phyloP scores from a whole-genome alignment of 2,329 filamentous ascomycete genomes.

The Cytospora chrysosperma region DNA sequence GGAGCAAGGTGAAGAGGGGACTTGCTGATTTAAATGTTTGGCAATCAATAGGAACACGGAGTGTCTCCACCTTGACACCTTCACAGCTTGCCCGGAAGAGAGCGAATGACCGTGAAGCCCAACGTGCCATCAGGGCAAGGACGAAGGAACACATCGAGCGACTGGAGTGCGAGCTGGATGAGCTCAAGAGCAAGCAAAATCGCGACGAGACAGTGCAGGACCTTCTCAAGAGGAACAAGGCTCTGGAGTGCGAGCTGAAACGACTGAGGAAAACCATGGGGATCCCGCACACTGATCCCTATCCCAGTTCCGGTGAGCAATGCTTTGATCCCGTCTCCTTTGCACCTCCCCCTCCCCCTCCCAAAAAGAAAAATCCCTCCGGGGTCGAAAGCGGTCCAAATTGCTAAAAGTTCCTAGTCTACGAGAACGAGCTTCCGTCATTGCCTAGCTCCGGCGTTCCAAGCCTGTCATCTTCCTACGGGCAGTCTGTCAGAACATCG shows the following conservation, averaged over 20 bases:
- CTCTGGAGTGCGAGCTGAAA: conserved; percentile 53
- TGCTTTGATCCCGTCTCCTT: conserved; percentile 17
- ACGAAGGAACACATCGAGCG: conserved; percentile 84
- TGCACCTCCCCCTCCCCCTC: no score
- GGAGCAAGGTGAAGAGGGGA: conserved; percentile 15
- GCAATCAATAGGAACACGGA: conserved; percentile 57
- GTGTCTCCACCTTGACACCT: conserved; percentile 82
- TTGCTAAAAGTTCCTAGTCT: conserved; percentile 33
- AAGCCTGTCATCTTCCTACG: conserved; percentile 47
- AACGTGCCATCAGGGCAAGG: conserved; percentile 80
- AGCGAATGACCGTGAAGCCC: conserved; percentile 87
- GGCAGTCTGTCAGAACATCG: conserved; percentile 27
- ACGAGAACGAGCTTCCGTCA: conserved; percentile 41
- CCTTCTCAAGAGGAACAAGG: conserved; percentile 51
- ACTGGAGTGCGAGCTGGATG: conserved; percentile 71
- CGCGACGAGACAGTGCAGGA: conserved; percentile 53
- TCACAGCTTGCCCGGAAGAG: conserved; percentile 88
- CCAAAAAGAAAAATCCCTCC: no score
- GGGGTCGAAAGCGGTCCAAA: conserved; percentile 4
- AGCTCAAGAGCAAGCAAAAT: conserved; percentile 56
- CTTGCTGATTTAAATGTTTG: conserved; percentile 18
- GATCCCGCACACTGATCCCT: conserved; percentile 42
- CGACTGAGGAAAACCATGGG: conserved; percentile 46
- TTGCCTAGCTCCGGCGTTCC: conserved; percentile 40
- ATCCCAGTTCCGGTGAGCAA: conserved; percentile 41